phyloP scores from a whole-genome alignment of 2,329 filamentous ascomycete genomes.

The Monilinia aucupariae region DNA sequence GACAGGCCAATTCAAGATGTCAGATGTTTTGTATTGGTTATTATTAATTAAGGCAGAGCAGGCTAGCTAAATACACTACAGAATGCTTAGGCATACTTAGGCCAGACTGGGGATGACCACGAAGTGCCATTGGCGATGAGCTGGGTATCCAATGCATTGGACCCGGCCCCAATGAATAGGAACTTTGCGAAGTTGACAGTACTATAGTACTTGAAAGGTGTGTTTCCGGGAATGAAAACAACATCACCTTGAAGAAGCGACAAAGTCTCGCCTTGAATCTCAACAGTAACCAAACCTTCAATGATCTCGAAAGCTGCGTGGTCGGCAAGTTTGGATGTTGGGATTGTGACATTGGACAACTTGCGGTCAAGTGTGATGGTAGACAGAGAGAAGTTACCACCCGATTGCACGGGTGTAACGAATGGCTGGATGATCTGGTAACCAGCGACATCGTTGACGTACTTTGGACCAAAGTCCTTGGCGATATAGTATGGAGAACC shows the following conservation, averaged over 20 bases:
- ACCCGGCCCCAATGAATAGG: constrained; percentile 22
- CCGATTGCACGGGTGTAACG: constrained; percentile 39
- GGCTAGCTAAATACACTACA: background rate
- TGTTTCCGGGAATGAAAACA: constrained; percentile 37
- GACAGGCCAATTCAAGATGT: background rate
- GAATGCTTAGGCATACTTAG: constrained; percentile 13
- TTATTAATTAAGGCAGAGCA: background rate
- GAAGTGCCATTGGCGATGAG: constrained; percentile 20
- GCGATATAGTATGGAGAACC: constrained; percentile 41
- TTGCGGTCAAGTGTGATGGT: constrained; percentile 39
- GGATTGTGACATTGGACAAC: constrained; percentile 20
- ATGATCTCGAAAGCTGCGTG: constrained; percentile 39
- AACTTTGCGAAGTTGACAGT: constrained; percentile 27
- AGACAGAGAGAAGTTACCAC: constrained; percentile 41
- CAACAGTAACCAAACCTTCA: constrained; percentile 36
- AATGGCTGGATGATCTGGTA: constrained; percentile 44
- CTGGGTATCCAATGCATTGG: constrained; percentile 20
- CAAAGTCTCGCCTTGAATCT: constrained; percentile 35
- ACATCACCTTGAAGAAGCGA: constrained; percentile 36
- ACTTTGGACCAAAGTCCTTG: constrained; percentile 44
- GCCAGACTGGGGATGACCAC: constrained; percentile 25
- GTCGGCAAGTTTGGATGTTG: constrained; percentile 29
- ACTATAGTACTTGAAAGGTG: constrained; percentile 36
- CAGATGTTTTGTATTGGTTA: background rate
- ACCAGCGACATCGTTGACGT: constrained; percentile 36